Evolutionary conservation across 305 asterid species (phyloP).

Genomic region (Vinca major): DNA sequence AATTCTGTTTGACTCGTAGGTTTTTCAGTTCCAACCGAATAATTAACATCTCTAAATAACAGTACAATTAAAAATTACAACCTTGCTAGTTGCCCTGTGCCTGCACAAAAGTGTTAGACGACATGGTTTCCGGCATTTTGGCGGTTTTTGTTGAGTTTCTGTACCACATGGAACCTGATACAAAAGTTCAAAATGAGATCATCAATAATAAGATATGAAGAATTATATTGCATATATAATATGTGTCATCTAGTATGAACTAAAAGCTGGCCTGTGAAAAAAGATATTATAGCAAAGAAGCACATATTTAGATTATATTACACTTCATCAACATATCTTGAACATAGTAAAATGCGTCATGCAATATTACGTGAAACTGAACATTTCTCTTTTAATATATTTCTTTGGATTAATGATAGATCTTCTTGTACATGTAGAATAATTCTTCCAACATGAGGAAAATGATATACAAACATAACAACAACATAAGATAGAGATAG

Average conservation of each 20-base stretch:
- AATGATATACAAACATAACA: not conserved
- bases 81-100: conserved; percentile 62
- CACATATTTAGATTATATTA: not conserved
- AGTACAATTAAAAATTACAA: conserved; percentile 23
- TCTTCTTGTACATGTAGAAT: not conserved
- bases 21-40: too few species aligned
- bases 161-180: conserved; percentile 95
- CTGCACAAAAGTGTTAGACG: conserved; percentile 57
- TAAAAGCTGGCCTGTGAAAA: not conserved
- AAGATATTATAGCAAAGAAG: not conserved
- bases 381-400: not conserved
- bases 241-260: not conserved
- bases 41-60: not conserved
- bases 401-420: not conserved
- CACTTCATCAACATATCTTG: not conserved
- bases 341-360: not conserved
- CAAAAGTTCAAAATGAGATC: conserved; percentile 13
- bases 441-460: not conserved
- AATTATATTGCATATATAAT: not conserved
- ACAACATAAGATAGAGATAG: not conserved
- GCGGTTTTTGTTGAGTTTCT: conserved; percentile 77
- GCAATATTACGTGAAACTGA: not conserved
- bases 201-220: not conserved
- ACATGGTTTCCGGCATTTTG: conserved; percentile 70
- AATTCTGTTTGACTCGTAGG: too few species aligned